Percentiles rank a stretch among this genome's conserved stretches.
phyloP scores from a whole-genome alignment of 176 grass and related monocot species.

The Oryza rufipogon region DNA sequence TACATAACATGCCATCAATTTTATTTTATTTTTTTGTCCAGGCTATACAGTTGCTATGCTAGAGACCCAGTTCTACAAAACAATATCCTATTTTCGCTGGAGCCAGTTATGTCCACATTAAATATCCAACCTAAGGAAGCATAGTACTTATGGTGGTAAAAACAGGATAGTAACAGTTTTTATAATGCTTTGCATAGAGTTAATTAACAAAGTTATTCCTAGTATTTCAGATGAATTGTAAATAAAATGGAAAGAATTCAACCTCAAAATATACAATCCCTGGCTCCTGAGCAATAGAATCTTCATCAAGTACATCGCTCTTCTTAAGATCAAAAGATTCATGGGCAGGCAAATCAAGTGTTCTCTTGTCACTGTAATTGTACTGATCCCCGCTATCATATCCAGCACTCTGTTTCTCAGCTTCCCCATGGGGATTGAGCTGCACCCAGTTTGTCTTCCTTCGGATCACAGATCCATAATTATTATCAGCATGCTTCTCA shows the following conservation, averaged over 20 bases:
- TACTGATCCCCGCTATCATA: constrained; percentile 24
- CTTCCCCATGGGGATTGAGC: constrained; percentile 77
- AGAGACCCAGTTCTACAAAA: constrained; percentile 1
- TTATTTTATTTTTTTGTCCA: not conserved
- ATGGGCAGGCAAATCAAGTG: constrained; percentile 59
- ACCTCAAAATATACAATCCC: constrained; percentile 98
- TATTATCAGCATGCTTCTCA: constrained; percentile 49
- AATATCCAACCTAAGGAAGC: constrained; percentile 1
- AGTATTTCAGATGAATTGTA: constrained; percentile 13
- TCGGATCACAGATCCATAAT: constrained; percentile 47
- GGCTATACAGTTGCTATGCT: not conserved
- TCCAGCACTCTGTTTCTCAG: constrained; percentile 41
- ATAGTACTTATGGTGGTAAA: not conserved
- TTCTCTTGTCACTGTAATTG: constrained; percentile 28
- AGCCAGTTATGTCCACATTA: not conserved
- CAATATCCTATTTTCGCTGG: constrained; percentile 15
- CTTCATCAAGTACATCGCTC: constrained; percentile 77
- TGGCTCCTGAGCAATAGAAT: constrained; percentile 68
- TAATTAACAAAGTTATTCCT: constrained; percentile 13
- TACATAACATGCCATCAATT: constrained; percentile 11
- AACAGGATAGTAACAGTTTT: not conserved
- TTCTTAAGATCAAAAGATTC: constrained; percentile 79
- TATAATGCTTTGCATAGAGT: not conserved
- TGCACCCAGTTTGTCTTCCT: constrained; percentile 81
- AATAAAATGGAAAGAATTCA: constrained; percentile 29